Evolutionary conservation across 2,329 filamentous ascomycete genomes (phyloP).

Genomic region (Colletotrichum magnum): DNA sequence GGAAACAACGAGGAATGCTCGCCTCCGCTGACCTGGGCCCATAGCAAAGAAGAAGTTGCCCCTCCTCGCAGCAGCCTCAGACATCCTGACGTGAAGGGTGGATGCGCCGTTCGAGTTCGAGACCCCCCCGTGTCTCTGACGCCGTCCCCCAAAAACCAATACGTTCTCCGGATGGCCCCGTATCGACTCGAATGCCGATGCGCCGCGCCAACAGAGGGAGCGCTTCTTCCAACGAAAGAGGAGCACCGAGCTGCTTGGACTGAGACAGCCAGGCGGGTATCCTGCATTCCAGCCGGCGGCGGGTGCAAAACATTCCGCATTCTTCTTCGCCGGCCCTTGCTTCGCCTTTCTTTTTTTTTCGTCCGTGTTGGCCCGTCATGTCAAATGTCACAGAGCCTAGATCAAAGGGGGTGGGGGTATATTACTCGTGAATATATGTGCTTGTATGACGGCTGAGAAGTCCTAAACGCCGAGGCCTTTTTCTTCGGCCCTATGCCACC

Average conservation of each 20-base stretch:
- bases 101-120: conserved; percentile 1
- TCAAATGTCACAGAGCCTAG: background rate
- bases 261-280: conserved; percentile 5
- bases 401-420: conserved; percentile 23
- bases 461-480: conserved; percentile 34
- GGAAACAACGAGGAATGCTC: conserved; percentile 25
- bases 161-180: conserved; percentile 6
- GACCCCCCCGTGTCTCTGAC: conserved; percentile 20
- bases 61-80: conserved; percentile 17
- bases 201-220: conserved; percentile 7
- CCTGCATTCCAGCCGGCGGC: conserved; percentile 36
- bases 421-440: conserved; percentile 20
- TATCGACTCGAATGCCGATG: conserved; percentile 23
- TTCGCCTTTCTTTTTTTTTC: conserved; percentile 1
- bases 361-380: background rate
- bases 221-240: background rate
- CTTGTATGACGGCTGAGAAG: background rate
- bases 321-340: conserved; percentile 25
- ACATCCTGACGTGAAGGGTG: conserved; percentile 17
- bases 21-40: conserved; percentile 2
- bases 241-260: background rate
- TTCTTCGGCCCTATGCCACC: conserved; percentile 5
- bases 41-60: conserved; percentile 6
- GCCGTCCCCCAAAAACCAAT: conserved; percentile 19
- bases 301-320: conserved; percentile 13